These are phyloP conservation scores for Trametes gibbosa DNA, from an alignment of 768 basidiomycete genomes.

Conservation along the genomic window DNA sequence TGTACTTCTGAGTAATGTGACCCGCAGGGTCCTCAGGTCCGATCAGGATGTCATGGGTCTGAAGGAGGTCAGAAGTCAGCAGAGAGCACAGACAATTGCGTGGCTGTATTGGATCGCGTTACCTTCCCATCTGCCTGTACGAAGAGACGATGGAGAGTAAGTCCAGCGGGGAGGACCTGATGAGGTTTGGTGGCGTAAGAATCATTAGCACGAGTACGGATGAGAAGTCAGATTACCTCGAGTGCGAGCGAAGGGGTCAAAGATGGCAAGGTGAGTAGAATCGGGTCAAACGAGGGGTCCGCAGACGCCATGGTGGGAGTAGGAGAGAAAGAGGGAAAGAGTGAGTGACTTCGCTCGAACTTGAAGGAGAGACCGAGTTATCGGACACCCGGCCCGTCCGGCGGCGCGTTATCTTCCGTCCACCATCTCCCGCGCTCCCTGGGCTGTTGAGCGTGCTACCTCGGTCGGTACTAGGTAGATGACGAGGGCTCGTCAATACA, in stretches of 20 bases:
- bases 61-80: neutral
- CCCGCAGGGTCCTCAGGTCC: slow-evolving; percentile 64
- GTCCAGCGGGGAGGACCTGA: slow-evolving; percentile 65
- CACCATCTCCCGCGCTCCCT: no score
- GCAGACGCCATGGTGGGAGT: slow-evolving; percentile 2
- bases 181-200: slow-evolving; percentile 9
- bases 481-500: no score
- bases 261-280: slow-evolving; percentile 52
- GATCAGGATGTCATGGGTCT: slow-evolving; percentile 77
- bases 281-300: slow-evolving; percentile 40
- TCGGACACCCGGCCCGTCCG: no score
- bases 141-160: slow-evolving; percentile 67
- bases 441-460: no score
- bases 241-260: slow-evolving; percentile 57
- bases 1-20: slow-evolving; percentile 63
- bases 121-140: slow-evolving; percentile 66
- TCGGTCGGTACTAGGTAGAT: no score
- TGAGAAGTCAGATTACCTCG: no score
- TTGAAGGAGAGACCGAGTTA: neutral
- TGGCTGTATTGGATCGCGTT: slow-evolving; percentile 18
- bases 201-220: neutral
- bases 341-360: neutral
- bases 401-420: no score
- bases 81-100: no score
- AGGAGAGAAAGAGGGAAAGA: neutral